Evolutionary conservation across 2,329 filamentous ascomycete species (phyloP), one percentile per base, ranked within the genome.

Genomic region (Beauveria sp.): DNA sequence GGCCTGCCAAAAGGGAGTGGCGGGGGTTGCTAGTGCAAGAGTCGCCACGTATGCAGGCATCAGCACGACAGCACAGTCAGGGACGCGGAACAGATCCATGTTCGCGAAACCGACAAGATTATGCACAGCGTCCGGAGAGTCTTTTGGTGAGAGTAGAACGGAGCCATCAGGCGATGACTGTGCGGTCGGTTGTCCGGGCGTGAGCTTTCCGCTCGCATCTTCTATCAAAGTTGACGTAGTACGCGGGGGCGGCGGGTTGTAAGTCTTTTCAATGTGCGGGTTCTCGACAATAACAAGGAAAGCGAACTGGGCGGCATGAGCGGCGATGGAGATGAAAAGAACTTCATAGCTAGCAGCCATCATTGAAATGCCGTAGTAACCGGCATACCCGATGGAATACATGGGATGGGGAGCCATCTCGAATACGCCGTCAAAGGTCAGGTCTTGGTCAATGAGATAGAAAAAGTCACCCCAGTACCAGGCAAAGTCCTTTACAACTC

Each of bases 401-500:
- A 98, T 98, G 65, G 93, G 93, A 73, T 98, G 95, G 38, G 95
- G 95, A 22, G 95, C 95, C 88, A 99, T 96, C 77, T 99, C 95
- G 73, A 98, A 99, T 65, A 99, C 95, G 62, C 95, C 95, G 72
- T 99, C 95, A 74, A 99, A 99, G 55, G 93, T 98, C 73, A 99
- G 81, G 72, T 96, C 91, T 77, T 98, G 93, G 76, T 99, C 95
- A 74, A 99, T 91, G 71, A 99, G 87, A 76, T 92, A 99, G 81
- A 98, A 99, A 77, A 98, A 98, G 76, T 99, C 95, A 64, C 95
- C 95, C 95, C 95, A 99, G 77, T 98, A 99, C 95, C 95, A 99
- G 31, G 95, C 95, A 77, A 93, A 99, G 76, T 99, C 95, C 76
- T 98, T 98, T 72, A 99, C 95, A 55, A 99, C 95, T 64, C 95